Evolutionary conservation across 2,329 filamentous ascomycete genomes (phyloP).

Genomic region (Ophiostoma ulmi): DNA sequence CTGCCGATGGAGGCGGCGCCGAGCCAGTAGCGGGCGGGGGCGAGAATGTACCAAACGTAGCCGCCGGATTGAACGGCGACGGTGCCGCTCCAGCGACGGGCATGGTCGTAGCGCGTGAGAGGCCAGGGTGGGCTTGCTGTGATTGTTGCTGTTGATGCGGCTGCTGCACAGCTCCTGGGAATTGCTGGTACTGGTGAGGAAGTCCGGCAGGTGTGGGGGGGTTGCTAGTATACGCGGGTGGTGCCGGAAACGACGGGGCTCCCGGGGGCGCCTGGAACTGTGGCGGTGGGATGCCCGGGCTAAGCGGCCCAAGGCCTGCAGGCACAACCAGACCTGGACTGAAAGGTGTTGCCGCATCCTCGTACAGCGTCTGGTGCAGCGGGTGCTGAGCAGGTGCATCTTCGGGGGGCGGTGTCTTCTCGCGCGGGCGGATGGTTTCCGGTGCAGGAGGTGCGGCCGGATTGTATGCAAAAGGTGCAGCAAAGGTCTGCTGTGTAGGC

Average conservation of each 20-base stretch:
- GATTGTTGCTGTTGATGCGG: background rate
- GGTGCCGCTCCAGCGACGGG: conserved; percentile 38
- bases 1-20: conserved; percentile 33
- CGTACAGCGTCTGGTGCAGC: conserved; percentile 52
- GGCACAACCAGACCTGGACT: conserved; percentile 48
- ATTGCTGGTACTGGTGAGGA: conserved; percentile 27
- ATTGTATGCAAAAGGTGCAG: conserved; percentile 68
- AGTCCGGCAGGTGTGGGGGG: conserved; percentile 36
- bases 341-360: conserved; percentile 51
- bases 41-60: conserved; percentile 33
- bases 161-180: background rate
- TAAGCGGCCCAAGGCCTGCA: conserved; percentile 42
- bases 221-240: conserved; percentile 35
- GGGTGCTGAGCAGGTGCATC: conserved; percentile 56
- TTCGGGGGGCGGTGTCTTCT: conserved; percentile 73
- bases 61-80: conserved; percentile 20
- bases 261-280: conserved; percentile 38
- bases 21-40: conserved; percentile 42
- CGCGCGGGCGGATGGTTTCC: conserved; percentile 64
- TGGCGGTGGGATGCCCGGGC: conserved; percentile 37
- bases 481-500: conserved; percentile 37
- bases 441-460: conserved; percentile 72
- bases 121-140: conserved; percentile 38
- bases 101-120: conserved; percentile 47
- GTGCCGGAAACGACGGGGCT: conserved; percentile 40